These are phyloP conservation scores for Immersiporthe knoxdaviesiana DNA, from an alignment of 2,329 filamentous ascomycete species.

Conservation along the genomic window DNA sequence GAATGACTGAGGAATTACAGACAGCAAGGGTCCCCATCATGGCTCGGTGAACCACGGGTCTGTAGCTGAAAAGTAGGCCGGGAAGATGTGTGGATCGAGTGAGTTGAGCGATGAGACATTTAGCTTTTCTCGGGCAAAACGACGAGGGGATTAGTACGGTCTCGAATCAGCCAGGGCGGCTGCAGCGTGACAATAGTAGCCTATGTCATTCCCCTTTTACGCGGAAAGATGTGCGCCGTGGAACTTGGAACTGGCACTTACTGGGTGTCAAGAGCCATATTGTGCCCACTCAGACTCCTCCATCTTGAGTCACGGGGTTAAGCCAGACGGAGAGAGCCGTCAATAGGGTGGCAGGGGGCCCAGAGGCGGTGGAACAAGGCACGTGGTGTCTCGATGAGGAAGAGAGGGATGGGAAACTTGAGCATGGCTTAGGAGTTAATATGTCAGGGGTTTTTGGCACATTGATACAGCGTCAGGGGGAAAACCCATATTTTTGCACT, in stretches of 20 bases:
- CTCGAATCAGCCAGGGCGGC: not conserved
- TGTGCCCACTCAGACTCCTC: not conserved
- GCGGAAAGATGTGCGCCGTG: too few species aligned
- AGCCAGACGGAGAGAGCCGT: not conserved
- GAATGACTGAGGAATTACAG: conserved; percentile 10
- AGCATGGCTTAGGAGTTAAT: conserved; percentile 1
- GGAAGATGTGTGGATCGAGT: not conserved
- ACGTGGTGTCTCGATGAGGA: not conserved
- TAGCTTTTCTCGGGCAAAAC: not conserved
- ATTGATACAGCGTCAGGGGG: not conserved
- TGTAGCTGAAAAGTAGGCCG: conserved; percentile 13
- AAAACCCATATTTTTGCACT: not conserved
- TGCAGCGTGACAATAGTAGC: not conserved
- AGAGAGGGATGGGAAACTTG: not conserved
- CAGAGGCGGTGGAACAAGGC: not conserved
- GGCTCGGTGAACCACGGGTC: conserved; percentile 12
- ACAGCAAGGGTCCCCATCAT: not conserved
- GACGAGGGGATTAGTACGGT: not conserved
- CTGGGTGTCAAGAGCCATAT: too few species aligned
- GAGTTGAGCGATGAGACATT: too few species aligned
- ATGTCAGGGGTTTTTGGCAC: not conserved
- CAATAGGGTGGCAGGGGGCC: not conserved
- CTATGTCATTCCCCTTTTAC: not conserved
- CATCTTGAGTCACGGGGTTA: not conserved
- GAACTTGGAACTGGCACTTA: too few species aligned